Percentiles rank a stretch among this genome's conserved stretches.
Conservation (phyloP, 192 early-diverging fungal genomes). For the Funneliformis geosporum region DNA sequence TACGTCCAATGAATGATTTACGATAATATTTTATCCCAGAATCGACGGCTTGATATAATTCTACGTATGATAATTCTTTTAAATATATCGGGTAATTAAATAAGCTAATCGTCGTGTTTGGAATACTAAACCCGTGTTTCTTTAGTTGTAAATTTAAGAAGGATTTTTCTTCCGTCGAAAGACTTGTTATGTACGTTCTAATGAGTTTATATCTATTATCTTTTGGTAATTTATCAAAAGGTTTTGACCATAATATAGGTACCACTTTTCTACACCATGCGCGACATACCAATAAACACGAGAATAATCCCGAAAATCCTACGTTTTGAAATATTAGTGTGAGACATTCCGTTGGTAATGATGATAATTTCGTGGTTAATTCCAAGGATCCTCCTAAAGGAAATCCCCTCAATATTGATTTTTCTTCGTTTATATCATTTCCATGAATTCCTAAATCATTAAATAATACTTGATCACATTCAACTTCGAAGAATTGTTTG, state of each 20-base stretch:
- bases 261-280: conserved; percentile 4
- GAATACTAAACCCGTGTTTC: neutral
- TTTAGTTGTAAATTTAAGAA: neutral
- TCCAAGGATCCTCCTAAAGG: neutral
- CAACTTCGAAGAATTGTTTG: neutral
- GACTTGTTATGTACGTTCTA: neutral
- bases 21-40: neutral
- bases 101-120: neutral
- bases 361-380: neutral
- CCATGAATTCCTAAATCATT: neutral
- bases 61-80: neutral
- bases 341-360: neutral
- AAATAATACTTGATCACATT: neutral
- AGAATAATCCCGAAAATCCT: neutral
- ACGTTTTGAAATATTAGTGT: neutral
- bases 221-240: neutral
- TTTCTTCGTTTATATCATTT: neutral
- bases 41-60: neutral
- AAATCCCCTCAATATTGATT: neutral
- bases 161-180: neutral
- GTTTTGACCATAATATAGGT: conserved; percentile 14
- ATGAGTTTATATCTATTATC: neutral
- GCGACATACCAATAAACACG: conserved; percentile 9
- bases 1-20: neutral
- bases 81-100: conserved; percentile 7